Evolutionary conservation across 2,329 filamentous ascomycete species (phyloP).

Genomic region (Colletotrichum melonis): DNA sequence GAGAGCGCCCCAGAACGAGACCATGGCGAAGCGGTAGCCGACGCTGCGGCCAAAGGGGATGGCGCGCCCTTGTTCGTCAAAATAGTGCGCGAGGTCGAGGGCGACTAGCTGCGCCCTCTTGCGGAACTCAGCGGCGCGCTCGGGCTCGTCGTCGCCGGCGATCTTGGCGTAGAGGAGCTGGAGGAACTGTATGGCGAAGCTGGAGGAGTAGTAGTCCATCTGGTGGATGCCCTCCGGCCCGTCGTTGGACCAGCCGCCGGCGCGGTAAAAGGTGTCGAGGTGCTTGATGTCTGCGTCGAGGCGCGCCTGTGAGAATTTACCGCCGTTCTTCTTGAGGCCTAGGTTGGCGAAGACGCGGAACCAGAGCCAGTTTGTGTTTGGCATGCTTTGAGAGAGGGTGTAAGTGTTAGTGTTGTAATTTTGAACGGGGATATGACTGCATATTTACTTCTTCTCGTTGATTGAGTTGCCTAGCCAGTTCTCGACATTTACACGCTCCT

Average conservation of each 20-base stretch:
- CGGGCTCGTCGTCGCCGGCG: constrained; percentile 73
- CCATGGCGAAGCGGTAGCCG: constrained; percentile 87
- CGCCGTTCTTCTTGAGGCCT: constrained; percentile 80
- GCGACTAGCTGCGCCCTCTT: constrained; percentile 74
- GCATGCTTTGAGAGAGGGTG: constrained; percentile 67
- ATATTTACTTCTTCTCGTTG: constrained; percentile 76
- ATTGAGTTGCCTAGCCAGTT: constrained; percentile 79
- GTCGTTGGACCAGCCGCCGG: constrained; percentile 85
- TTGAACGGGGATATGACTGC: neutral
- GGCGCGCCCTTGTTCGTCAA: constrained; percentile 76
- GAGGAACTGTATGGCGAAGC: constrained; percentile 84
- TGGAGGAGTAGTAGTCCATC: constrained; percentile 88
- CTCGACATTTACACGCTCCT: constrained; percentile 74
- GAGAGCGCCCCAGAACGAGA: constrained; percentile 84
- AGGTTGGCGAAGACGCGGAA: constrained; percentile 88
- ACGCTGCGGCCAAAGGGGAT: constrained; percentile 84
- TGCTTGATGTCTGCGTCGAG: constrained; percentile 82
- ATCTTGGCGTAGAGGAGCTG: constrained; percentile 82
- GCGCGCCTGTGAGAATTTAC: constrained; percentile 74
- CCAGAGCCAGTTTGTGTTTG: constrained; percentile 78
- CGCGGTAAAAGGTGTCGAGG: constrained; percentile 84
- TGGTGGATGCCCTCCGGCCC: constrained; percentile 83
- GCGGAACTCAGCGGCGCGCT: constrained; percentile 75
- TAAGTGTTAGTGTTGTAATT: neutral
- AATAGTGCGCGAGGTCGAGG: constrained; percentile 80